These are phyloP conservation scores for Hylodesmum podocarpum DNA, from an alignment of 306 rosid species.

Conservation along the genomic window DNA sequence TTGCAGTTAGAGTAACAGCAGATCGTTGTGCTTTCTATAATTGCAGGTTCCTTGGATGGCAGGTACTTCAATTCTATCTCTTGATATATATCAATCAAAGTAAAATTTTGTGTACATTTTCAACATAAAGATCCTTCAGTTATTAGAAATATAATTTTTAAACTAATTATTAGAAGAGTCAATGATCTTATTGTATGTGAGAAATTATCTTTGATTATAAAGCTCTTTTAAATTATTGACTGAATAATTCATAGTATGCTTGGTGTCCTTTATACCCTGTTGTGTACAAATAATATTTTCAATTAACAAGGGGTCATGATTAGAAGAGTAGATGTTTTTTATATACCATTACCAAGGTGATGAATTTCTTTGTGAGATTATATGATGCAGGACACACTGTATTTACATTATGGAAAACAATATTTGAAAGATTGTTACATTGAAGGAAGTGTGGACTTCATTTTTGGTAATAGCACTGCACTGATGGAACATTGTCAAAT, in stretches of 20 bases:
- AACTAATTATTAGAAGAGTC: background rate
- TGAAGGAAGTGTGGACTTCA: conserved; percentile 96
- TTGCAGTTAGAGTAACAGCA: conserved; percentile 87
- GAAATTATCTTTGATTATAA: background rate
- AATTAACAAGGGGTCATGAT: background rate
- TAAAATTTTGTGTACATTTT: too few species aligned
- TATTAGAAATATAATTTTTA: too few species aligned
- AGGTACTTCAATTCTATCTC: conserved; percentile 52
- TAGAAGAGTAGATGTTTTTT: background rate
- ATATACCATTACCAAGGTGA: background rate
- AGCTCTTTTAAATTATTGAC: background rate
- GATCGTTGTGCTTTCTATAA: conserved; percentile 91
- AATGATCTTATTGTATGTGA: too few species aligned
- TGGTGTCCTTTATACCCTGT: background rate
- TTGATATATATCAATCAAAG: background rate
- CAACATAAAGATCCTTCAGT: too few species aligned
- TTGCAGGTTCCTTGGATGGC: conserved; percentile 98
- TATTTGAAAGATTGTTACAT: conserved; percentile 85
- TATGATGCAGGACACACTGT: conserved; percentile 77
- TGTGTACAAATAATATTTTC: background rate
- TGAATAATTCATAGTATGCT: background rate
- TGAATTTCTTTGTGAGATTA: conserved; percentile 9
- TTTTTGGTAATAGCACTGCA: conserved; percentile 92
- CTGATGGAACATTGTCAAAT: conserved; percentile 86
- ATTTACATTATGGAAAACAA: conserved; percentile 86